Evolutionary conservation across 1,284 basidiomycete species (phyloP).

Genomic region (Irpex sp.): DNA sequence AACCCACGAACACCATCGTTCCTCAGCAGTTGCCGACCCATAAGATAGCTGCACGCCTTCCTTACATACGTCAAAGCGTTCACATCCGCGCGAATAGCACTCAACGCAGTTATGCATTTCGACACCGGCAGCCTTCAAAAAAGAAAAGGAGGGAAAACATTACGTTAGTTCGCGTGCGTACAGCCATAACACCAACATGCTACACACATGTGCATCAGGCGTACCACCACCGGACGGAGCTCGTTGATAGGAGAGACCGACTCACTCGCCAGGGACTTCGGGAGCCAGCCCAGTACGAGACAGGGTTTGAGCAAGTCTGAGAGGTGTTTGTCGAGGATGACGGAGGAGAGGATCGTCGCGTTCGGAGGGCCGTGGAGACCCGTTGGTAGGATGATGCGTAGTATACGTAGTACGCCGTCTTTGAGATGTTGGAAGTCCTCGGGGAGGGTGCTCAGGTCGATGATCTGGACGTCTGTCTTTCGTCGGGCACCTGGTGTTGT

Average conservation of each 20-base stretch:
- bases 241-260: constrained; percentile 32
- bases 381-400: constrained; percentile 47
- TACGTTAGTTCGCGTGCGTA: background rate
- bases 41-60: constrained; percentile 53
- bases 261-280: constrained; percentile 44
- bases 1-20: constrained; percentile 66
- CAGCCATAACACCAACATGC: constrained; percentile 5
- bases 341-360: constrained; percentile 58
- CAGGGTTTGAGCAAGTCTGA: constrained; percentile 54
- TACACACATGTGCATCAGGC: constrained; percentile 41
- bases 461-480: constrained; percentile 30
- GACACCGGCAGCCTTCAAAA: constrained; percentile 52
- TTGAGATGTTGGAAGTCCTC: constrained; percentile 43
- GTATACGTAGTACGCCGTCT: constrained; percentile 36
- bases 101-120: constrained; percentile 62
- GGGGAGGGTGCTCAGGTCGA: constrained; percentile 39
- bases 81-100: constrained; percentile 45
- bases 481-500: constrained; percentile 19
- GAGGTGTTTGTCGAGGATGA: constrained; percentile 54
- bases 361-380: constrained; percentile 42
- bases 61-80: constrained; percentile 45
- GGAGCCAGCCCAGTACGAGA: constrained; percentile 68
- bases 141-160: background rate
- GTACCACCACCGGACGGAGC: constrained; percentile 46
- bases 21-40: constrained; percentile 65